These are phyloP conservation scores for Plectosphaerella cucumerina DNA, from an alignment of 2,329 filamentous ascomycete species.

Conservation along the genomic window DNA sequence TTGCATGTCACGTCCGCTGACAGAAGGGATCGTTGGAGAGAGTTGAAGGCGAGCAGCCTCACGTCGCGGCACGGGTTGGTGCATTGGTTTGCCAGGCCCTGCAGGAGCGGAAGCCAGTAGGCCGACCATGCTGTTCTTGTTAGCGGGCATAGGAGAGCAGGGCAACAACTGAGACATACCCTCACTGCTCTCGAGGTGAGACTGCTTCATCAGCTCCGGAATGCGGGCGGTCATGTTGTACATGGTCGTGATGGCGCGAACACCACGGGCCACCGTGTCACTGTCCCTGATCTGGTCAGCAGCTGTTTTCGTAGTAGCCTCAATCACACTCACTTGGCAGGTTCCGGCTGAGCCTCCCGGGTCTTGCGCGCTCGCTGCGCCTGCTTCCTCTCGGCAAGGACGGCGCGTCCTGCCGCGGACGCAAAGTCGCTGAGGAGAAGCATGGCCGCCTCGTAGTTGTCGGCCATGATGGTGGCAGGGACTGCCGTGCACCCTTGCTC, in stretches of 20 bases:
- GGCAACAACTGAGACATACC: constrained; percentile 42
- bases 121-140: constrained; percentile 77
- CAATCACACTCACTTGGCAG: constrained; percentile 44
- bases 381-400: constrained; percentile 63
- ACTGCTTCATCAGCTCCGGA: constrained; percentile 84
- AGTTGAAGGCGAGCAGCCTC: constrained; percentile 80
- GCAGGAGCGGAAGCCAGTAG: constrained; percentile 95
- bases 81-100: constrained; percentile 82
- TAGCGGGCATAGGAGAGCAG: not conserved
- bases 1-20: constrained; percentile 79
- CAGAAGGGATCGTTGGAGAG: constrained; percentile 79
- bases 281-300: constrained; percentile 45
- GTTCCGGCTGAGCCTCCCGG: constrained; percentile 45
- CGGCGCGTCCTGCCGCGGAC: constrained; percentile 71
- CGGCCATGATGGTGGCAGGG: constrained; percentile 82
- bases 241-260: constrained; percentile 76
- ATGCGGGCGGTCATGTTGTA: constrained; percentile 79
- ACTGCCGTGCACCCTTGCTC: constrained; percentile 69
- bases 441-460: constrained; percentile 91
- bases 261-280: constrained; percentile 70
- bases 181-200: constrained; percentile 83
- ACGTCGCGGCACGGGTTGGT: constrained; percentile 93
- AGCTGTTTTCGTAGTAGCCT: constrained; percentile 20
- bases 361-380: constrained; percentile 40
- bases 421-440: constrained; percentile 85